Evolutionary conservation across 352 stramenopile genomes (phyloP), one percentile per base, ranked within the genome.

Genomic region (Thalassiosira oceanica): DNA sequence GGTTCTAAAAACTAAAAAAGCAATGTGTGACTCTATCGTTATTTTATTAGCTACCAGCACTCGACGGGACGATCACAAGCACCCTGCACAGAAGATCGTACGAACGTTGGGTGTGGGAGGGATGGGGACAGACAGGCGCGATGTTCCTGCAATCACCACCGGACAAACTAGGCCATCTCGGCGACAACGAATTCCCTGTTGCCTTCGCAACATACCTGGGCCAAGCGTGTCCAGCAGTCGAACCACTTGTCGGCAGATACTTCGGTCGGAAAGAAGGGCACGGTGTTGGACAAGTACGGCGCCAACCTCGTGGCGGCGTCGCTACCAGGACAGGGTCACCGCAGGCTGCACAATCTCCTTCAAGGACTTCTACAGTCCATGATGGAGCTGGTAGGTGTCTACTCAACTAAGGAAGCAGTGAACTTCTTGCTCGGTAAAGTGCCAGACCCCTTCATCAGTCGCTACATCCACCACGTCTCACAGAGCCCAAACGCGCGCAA

Each of bases 251-350:
- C 31, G 46, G 46, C 24, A n/a, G 36, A 7, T 68, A 36, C 23
- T 68, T 61, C 52, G 57, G 57, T n/a, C n/a, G n/a, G n/a, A 41
- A 60, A 43, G 35, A 43, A 41, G 3, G 44, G 57, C 28, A 35
- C 29, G 13, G 2, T 16, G 18, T 24, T 68, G 6, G 57, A 68
- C 28, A 15, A 41, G 16, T 61, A 52, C 31, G 57, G 57, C 31
- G 45, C 45, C 15, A 68, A 68, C 20, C 57, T 61, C 6, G 57
- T 48, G n/a, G 6, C 46, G 6, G 46, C 46, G 13, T 11, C 35
- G 35, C 28, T 68, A 15, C 57, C 57, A 43, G 57, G 57, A 23
- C 8, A 48, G n/a, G 36, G 46, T 28, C 27, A 42, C 15, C 15
- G 31, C 15, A 7, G 2, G 23, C 16, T 29, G 2, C 56, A 66